phyloP scores from a whole-genome alignment of 305 asterid genomes.

The Stenogyne calaminthoides region DNA sequence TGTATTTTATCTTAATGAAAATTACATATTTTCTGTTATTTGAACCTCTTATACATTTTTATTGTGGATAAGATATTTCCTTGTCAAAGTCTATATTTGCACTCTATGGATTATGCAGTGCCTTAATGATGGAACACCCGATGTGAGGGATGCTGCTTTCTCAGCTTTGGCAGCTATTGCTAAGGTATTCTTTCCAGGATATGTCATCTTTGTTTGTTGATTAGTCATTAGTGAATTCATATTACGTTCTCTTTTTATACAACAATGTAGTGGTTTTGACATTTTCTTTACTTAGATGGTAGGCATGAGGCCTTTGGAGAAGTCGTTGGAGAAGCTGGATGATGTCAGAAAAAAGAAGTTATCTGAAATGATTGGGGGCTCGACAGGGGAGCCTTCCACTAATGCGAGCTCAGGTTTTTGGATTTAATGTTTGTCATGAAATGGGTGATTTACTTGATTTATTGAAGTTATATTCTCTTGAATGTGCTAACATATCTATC shows the following conservation, averaged over 20 bases:
- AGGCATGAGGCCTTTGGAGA: conserved; percentile 99
- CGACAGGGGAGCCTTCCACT: conserved; percentile 59
- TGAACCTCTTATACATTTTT: neutral
- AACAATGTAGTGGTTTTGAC: conserved; percentile 14
- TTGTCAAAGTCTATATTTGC: conserved; percentile 21
- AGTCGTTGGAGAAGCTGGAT: conserved; percentile 89
- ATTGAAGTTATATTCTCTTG: conserved; percentile 4
- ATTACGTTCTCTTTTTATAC: conserved; percentile 10
- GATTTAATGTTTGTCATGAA: conserved; percentile 21
- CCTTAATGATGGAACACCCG: conserved; percentile 99
- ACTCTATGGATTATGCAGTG: conserved; percentile 49
- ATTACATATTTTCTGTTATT: neutral
- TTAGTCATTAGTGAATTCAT: neutral
- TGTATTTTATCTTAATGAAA: conserved; percentile 4
- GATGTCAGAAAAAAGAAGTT: conserved; percentile 91
- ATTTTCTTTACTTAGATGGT: conserved; percentile 59
- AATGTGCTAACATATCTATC: conserved; percentile 30
- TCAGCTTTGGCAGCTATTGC: conserved; percentile 95
- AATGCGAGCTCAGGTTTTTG: conserved; percentile 62
- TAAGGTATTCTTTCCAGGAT: conserved; percentile 53
- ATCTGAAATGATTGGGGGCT: conserved; percentile 93
- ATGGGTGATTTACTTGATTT: conserved; percentile 14
- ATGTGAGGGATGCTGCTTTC: conserved; percentile 99
- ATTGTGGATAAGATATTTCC: neutral
- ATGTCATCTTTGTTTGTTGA: conserved; percentile 23